phyloP scores from a whole-genome alignment of 1,284 basidiomycete genomes.

The Malassezia slooffiae region DNA sequence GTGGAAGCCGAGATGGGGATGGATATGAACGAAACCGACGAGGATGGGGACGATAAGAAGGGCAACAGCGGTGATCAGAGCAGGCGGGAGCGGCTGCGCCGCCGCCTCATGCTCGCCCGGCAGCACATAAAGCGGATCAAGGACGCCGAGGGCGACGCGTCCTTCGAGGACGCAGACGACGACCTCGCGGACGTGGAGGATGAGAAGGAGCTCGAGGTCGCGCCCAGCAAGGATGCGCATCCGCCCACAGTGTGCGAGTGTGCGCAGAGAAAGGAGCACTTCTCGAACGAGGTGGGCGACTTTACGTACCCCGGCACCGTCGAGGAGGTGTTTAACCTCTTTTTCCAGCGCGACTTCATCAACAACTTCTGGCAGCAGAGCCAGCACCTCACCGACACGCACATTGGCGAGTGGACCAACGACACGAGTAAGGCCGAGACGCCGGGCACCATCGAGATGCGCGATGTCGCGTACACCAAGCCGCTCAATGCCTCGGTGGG shows the following conservation, averaged over 20 bases:
- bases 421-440: slow-evolving; percentile 51
- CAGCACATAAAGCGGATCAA: slow-evolving; percentile 22
- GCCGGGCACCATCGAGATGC: slow-evolving; percentile 20
- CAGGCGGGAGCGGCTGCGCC: slow-evolving; percentile 27
- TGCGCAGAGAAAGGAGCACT: slow-evolving; percentile 62
- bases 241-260: slow-evolving; percentile 63
- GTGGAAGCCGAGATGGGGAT: slow-evolving; percentile 20
- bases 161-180: slow-evolving; percentile 10
- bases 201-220: slow-evolving; percentile 11
- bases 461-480: slow-evolving; percentile 91
- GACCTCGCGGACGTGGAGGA: neutral
- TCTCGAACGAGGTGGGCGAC: slow-evolving; percentile 64
- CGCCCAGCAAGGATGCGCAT: slow-evolving; percentile 39
- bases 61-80: too few relatives aligned
- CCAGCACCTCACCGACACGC: slow-evolving; percentile 61
- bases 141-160: slow-evolving; percentile 21
- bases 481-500: slow-evolving; percentile 77
- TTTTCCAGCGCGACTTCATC: slow-evolving; percentile 91
- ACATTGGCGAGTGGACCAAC: slow-evolving; percentile 40
- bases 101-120: slow-evolving; percentile 5
- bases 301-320: slow-evolving; percentile 73
- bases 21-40: slow-evolving; percentile 2
- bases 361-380: slow-evolving; percentile 79
- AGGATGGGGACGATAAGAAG: slow-evolving; percentile 6
- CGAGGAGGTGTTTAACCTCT: slow-evolving; percentile 86